Evolutionary conservation across 495 filamentous ascomycete genomes (phyloP).

Genomic region (Tuber calosporum): DNA sequence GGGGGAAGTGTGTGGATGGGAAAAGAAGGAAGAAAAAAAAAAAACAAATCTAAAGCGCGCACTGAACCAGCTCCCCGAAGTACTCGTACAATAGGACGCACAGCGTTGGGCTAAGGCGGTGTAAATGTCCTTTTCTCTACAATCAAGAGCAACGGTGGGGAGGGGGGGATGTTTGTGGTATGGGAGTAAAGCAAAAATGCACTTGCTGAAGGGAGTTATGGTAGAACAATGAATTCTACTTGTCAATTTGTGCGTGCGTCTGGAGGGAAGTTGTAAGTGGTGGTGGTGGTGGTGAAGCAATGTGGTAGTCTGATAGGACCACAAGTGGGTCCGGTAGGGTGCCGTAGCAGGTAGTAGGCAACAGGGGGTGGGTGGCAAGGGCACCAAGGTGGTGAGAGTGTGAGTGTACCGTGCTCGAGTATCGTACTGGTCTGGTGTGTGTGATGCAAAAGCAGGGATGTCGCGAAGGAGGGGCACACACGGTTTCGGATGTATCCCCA

Average conservation of each 20-base stretch:
- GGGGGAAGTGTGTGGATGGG: slow-evolving; percentile 19
- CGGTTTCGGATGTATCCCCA: slow-evolving; percentile 24
- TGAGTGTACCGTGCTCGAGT: slow-evolving; percentile 2
- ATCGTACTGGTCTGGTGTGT: slow-evolving; percentile 13
- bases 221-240: not conserved
- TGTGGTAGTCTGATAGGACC: not conserved
- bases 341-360: not conserved
- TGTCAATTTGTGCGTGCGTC: slow-evolving; percentile 14
- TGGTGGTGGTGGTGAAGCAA: not conserved
- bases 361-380: slow-evolving; percentile 2
- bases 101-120: slow-evolving; percentile 22
- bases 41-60: slow-evolving; percentile 24
- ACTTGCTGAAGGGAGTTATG: not conserved
- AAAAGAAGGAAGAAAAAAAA: slow-evolving; percentile 17
- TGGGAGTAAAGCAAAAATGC: not conserved
- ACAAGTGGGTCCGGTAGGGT: slow-evolving; percentile 3
- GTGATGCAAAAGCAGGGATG: slow-evolving; percentile 6
- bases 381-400: slow-evolving; percentile 16
- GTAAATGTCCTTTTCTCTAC: slow-evolving; percentile 16
- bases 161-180: not conserved
- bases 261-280: slow-evolving; percentile 21
- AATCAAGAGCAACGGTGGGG: not conserved
- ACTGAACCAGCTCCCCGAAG: not conserved
- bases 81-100: slow-evolving; percentile 29
- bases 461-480: not conserved